Conservation (phyloP, 2,329 filamentous ascomycete species). For the Raffaelea ambrosiae region DNA sequence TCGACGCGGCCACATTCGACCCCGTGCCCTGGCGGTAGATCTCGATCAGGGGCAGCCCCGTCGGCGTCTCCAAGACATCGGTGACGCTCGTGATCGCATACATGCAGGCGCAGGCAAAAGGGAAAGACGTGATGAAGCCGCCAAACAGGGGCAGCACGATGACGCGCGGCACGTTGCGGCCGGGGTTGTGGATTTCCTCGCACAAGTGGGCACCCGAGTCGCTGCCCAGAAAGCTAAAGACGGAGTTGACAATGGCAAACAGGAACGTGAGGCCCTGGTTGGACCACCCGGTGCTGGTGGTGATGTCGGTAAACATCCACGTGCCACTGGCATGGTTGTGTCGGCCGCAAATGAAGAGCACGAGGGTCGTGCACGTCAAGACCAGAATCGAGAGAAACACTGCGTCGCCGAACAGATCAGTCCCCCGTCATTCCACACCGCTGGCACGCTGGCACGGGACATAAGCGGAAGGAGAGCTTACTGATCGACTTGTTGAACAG, state of each 20-base stretch:
- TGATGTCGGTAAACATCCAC: conserved; percentile 7
- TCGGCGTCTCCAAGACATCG: conserved; percentile 4
- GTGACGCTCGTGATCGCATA: conserved; percentile 8
- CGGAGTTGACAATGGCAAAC: conserved; percentile 6
- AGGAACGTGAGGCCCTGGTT: conserved; percentile 7
- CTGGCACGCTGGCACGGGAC: too few species aligned
- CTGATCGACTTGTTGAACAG: conserved; percentile 7
- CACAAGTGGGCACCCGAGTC: conserved; percentile 9
- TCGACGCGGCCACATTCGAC: conserved; percentile 1
- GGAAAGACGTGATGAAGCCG: conserved; percentile 7
- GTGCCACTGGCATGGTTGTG: conserved; percentile 2
- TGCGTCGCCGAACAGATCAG: too few species aligned
- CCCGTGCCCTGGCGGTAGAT: conserved; percentile 9
- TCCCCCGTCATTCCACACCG: too few species aligned
- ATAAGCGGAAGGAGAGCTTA: too few species aligned
- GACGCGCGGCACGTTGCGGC: conserved; percentile 8
- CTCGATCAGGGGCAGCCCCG: conserved; percentile 10
- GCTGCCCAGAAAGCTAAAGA: conserved; percentile 9
- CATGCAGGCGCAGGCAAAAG: conserved; percentile 9
- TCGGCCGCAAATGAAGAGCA: conserved; percentile 22
- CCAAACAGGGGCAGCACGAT: conserved; percentile 4
- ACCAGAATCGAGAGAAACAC: conserved; percentile 43
- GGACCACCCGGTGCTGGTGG: conserved; percentile 7
- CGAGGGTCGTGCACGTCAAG: conserved; percentile 48
- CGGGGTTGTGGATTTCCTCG: conserved; percentile 10